Evolutionary conservation across 139 green algal genomes (phyloP), one percentile per base, ranked within the genome.

Genomic region (Chlamydomonas incerta): DNA sequence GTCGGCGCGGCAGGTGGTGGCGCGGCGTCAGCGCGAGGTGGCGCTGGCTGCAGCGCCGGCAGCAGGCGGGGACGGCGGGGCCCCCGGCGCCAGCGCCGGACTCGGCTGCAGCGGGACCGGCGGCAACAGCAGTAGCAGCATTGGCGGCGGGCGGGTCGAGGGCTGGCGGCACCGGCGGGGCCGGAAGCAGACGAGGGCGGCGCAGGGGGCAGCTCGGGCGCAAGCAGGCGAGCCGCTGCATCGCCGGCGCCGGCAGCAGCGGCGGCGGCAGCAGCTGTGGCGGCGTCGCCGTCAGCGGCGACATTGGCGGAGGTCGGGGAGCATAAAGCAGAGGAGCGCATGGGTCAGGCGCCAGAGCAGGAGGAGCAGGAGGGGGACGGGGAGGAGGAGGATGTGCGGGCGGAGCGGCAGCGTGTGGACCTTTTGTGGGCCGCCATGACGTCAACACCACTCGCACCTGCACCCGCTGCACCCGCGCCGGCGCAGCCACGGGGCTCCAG

Each of bases 371-470:
- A 0, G 6, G 60, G 65, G 18, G 37, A 31, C 23, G 66, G 9
- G n/a, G 79, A 75, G 66, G 67, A 66, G 13, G 31, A 75, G 50
- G 79, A 85, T n/a, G 79, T 85, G 2, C n/a, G 23, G 31, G 31
- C 37, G 79, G 79, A 85, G 46, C 31, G 66, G 47, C 23, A 11
- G 41, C 47, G 66, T 9, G 79, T 75, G 50, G 79, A 85, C 47
- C 26, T 14, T 47, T 20, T 69, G 23, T 85, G 79, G 79, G 28
- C 2, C 6, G 35, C 15, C 0, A 20, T 80, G 31, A 50, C n/a
- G n/a, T n/a, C n/a, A n/a, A n/a, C n/a, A 23, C 3, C 28, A 23
- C 26, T n/a, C n/a, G 33, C 31, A 3, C 31, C 9, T 31, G 66
- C 11, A 8, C 31, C 33, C 67, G 33, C 67, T 17, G 67, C 33